These are phyloP conservation scores for Suhomyces canberraensis DNA, from an alignment of 805 yeast species.

Conservation along the genomic window DNA sequence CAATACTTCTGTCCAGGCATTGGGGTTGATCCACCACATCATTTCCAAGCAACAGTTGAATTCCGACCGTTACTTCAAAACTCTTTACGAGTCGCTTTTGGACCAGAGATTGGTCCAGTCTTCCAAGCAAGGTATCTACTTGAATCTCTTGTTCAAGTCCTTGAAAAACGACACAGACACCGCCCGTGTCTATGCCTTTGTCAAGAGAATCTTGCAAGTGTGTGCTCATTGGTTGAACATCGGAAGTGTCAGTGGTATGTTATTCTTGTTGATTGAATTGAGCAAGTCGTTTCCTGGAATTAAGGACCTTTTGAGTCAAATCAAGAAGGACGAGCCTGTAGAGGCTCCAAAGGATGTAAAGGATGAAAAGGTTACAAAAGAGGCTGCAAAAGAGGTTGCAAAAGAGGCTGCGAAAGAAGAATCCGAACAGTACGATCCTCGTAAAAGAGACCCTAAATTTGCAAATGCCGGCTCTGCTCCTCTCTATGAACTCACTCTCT, in stretches of 20 bases:
- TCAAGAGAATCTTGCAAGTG: conserved; percentile 83
- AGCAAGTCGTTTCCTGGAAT: conserved; percentile 63
- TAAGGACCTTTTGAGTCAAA: conserved; percentile 53
- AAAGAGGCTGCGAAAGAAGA: conserved; percentile 47
- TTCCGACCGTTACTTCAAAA: conserved; percentile 73
- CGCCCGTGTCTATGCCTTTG: conserved; percentile 79
- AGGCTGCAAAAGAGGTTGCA: conserved; percentile 43
- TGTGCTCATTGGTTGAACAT: conserved; percentile 83
- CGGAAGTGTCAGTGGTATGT: conserved; percentile 85
- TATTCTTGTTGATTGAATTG: conserved; percentile 68
- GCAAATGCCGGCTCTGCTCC: conserved; percentile 83
- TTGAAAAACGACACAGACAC: conserved; percentile 64
- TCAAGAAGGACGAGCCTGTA: conserved; percentile 45
- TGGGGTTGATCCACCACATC: conserved; percentile 80
- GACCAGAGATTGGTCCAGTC: conserved; percentile 83
- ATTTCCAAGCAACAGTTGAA: conserved; percentile 56
- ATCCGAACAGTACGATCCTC: conserved; percentile 61
- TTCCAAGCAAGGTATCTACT: conserved; percentile 88
- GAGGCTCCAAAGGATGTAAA: neutral
- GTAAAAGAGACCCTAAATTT: conserved; percentile 87
- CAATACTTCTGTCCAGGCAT: conserved; percentile 90
- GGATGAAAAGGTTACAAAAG: conserved; percentile 26
- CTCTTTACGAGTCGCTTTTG: conserved; percentile 83
- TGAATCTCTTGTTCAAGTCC: conserved; percentile 82
- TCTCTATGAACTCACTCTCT: conserved; percentile 80